Evolutionary conservation across 495 filamentous ascomycete genomes (phyloP).

Genomic region (Terfezia boudieri): DNA sequence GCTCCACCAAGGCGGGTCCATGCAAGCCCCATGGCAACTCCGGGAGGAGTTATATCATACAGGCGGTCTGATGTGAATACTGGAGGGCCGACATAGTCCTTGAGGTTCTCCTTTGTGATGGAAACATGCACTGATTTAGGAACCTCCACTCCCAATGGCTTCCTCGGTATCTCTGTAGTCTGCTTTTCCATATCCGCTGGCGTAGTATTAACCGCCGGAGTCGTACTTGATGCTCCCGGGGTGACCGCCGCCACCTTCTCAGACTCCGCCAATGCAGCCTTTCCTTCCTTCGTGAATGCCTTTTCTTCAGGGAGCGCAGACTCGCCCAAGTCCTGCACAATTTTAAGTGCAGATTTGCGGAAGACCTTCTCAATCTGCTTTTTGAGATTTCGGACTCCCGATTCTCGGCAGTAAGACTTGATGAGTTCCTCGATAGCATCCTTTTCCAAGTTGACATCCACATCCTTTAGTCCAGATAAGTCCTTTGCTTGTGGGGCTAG

Average conservation of each 20-base stretch:
- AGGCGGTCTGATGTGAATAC: constrained; percentile 88
- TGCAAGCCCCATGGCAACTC: constrained; percentile 95
- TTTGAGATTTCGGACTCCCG: constrained; percentile 91
- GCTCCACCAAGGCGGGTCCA: constrained; percentile 98
- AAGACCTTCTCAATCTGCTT: constrained; percentile 99
- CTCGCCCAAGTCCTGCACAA: constrained; percentile 86
- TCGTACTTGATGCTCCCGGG: constrained; percentile 11
- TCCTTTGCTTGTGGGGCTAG: constrained; percentile 81
- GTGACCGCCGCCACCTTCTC: constrained; percentile 28
- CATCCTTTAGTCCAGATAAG: constrained; percentile 70
- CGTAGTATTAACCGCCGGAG: constrained; percentile 26
- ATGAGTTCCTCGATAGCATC: constrained; percentile 88
- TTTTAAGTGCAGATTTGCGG: constrained; percentile 89
- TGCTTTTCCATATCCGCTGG: constrained; percentile 40
- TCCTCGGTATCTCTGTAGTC: constrained; percentile 51
- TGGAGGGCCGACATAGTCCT: constrained; percentile 93
- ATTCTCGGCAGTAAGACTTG: constrained; percentile 94
- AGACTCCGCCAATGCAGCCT: constrained; percentile 51
- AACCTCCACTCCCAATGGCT: constrained; percentile 45
- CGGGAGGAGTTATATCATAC: constrained; percentile 85
- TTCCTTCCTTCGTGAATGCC: constrained; percentile 72
- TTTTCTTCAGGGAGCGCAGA: constrained; percentile 58
- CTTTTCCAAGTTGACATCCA: constrained; percentile 60
- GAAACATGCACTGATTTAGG: constrained; percentile 69
- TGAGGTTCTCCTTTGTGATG: constrained; percentile 75